Evolutionary conservation across 2,329 filamentous ascomycete genomes (phyloP).

Genomic region (Diaporthe ampelina): DNA sequence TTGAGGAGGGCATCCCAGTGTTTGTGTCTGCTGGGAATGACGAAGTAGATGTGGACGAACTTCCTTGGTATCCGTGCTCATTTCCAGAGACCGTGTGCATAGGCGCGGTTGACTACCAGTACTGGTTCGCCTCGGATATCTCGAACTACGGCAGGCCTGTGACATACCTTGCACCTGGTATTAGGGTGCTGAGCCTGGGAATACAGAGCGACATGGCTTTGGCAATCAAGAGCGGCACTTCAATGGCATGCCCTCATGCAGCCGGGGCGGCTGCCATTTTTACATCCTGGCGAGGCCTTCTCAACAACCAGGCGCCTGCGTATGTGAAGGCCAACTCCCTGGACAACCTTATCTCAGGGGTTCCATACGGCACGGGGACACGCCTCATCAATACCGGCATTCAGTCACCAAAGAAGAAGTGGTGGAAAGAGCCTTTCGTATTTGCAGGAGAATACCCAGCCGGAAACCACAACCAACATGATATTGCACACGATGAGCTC

Average conservation of each 20-base stretch:
- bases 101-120: not conserved
- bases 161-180: not conserved
- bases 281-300: not conserved
- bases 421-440: not conserved
- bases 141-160: not conserved
- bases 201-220: not conserved
- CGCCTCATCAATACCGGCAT: not conserved
- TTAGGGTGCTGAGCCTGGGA: not conserved
- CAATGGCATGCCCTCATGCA: not conserved
- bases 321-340: not conserved
- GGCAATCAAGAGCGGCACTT: not conserved
- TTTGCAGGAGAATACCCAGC: not conserved
- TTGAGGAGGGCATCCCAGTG: not conserved
- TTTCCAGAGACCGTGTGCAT: not conserved
- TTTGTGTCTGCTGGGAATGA: not conserved
- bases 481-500: not conserved
- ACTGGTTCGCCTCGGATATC: not conserved
- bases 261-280: constrained; percentile 1
- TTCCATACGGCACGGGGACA: not conserved
- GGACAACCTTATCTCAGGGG: not conserved
- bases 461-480: not conserved
- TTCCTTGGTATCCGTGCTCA: not conserved
- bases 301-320: not conserved
- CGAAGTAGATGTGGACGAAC: not conserved
- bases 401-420: not conserved